Base-by-base conservation (phyloP, 345 rosid genomes). In the Boechera divaricarpa region DNA sequence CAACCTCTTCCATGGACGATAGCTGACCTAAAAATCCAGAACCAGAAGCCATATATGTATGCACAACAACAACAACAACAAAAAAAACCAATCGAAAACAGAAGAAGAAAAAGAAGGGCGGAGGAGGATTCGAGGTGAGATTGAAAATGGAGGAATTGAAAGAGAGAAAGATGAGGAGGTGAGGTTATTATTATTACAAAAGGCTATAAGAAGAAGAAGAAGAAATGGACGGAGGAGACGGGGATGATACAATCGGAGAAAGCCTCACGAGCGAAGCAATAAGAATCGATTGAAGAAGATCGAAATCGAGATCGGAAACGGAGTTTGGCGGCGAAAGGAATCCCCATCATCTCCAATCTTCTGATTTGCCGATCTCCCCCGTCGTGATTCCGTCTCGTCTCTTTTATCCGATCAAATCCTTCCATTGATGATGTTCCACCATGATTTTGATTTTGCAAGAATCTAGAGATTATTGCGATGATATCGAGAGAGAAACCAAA, bases 21-120 rank as follows among this genome's bases (percentile, higher is more conserved):
- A 13, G 51, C 41, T 32, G 68, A 79, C 61, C 61, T 60, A 78
- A 52, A 16, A 60, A 58, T 67, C 72, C 75, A 70, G 79, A 78
- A 67, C 45, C 77, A 51, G 66, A 75, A 67, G 82, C 85, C 87
- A 83, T 81, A 41, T 83, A 42, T 83, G 79, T 80, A 52, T 87
- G 44, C 66, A 77, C 61, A 31, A 8, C 57, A 65, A 21, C 24
- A 21, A 21, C 24, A 21, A 21, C 24, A 31, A 12, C 64, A 62
- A 77, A 28, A 26, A 26, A 1, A 26, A 63, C 18, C 7, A 78
- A 55, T 21, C 31, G 38, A 60, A 45, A 53, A 28, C 12, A 31
- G 11, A 53, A 68, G 28, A 38, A 39, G 10, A 64, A 67, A 11
- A 24, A 39, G 35, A 1, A 31, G 3, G 41, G 41, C 0, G 10